A percentile compares a stretch with the other conserved stretches of the same genome.
Conservation (phyloP, 768 basidiomycete genomes). For the Boletus subparvulus region DNA sequence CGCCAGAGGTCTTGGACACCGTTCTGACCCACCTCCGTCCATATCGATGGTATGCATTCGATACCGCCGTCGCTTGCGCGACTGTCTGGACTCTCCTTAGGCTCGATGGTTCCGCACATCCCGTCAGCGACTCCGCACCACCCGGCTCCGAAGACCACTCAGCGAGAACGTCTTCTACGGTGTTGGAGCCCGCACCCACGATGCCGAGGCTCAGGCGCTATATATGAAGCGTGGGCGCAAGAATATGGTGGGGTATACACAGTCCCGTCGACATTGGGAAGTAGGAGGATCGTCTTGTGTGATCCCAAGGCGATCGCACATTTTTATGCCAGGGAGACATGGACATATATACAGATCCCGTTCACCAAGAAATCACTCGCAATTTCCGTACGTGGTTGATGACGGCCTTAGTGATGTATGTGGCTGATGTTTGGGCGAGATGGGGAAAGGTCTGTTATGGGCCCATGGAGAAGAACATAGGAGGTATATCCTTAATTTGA, state of each 20-base stretch:
- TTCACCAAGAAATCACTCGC: constrained; percentile 3
- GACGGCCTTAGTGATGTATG: too few relatives aligned
- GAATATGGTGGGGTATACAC: constrained; percentile 10
- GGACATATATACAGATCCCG: constrained; percentile 41
- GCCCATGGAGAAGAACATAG: neutral
- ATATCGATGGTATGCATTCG: neutral
- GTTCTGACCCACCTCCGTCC: neutral
- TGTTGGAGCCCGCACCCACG: neutral
- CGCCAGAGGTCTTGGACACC: neutral
- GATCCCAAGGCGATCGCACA: too few relatives aligned
- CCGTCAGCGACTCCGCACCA: constrained; percentile 22
- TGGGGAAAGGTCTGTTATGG: constrained; percentile 31
- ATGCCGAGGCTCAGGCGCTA: neutral
- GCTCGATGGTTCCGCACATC: constrained; percentile 22
- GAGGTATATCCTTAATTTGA: constrained; percentile 7
- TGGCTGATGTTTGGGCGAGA: neutral
- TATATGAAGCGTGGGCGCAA: constrained; percentile 19
- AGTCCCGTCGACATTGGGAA: constrained; percentile 9
- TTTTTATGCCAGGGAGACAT: neutral
- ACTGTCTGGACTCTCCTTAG: constrained; percentile 12
- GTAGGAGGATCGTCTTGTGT: neutral
- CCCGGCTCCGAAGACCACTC: constrained; percentile 10
- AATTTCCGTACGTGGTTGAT: too few relatives aligned
- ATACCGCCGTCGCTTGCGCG: neutral
- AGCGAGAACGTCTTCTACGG: constrained; percentile 17